Conservation (phyloP, 2,329 filamentous ascomycete genomes). For the Aspergillus puulaauensis region DNA sequence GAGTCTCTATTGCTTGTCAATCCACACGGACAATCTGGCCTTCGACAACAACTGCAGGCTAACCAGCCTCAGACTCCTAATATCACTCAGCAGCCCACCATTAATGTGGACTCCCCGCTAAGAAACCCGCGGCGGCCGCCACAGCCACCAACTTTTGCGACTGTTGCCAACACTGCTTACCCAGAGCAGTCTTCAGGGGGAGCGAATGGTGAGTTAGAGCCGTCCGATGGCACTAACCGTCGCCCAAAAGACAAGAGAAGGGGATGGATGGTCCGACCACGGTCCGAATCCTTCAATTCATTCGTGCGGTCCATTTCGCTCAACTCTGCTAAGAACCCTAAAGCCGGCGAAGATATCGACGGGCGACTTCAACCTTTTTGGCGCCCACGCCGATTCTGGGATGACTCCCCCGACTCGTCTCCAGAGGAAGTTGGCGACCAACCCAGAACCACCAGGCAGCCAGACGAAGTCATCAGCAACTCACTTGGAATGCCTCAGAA, state of each 20-base stretch:
- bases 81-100: slow-evolving; percentile 20
- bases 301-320: slow-evolving; percentile 40
- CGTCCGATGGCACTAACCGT: slow-evolving; percentile 23
- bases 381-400: slow-evolving; percentile 64
- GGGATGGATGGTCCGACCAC: slow-evolving; percentile 35
- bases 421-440: slow-evolving; percentile 3
- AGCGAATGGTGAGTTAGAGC: slow-evolving; percentile 13
- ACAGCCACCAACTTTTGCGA: slow-evolving; percentile 55
- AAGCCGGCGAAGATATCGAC: slow-evolving; percentile 46
- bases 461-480: slow-evolving; percentile 53
- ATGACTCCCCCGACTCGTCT: slow-evolving; percentile 48
- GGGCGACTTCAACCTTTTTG: slow-evolving; percentile 60
- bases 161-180: slow-evolving; percentile 50
- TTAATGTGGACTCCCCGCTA: slow-evolving; percentile 55
- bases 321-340: slow-evolving; percentile 43
- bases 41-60: slow-evolving; percentile 28
- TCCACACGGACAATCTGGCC: slow-evolving; percentile 39
- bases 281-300: slow-evolving; percentile 41
- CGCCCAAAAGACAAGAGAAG: slow-evolving; percentile 41
- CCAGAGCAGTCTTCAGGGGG: slow-evolving; percentile 37
- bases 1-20: slow-evolving; percentile 65
- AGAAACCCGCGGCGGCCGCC: slow-evolving; percentile 60
- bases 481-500: slow-evolving; percentile 56
- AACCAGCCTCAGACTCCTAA: slow-evolving; percentile 29
- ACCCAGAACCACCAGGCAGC: slow-evolving; percentile 8